Base-by-base conservation (phyloP, 768 basidiomycete species). In the Naganishia vaughanmartiniae region DNA sequence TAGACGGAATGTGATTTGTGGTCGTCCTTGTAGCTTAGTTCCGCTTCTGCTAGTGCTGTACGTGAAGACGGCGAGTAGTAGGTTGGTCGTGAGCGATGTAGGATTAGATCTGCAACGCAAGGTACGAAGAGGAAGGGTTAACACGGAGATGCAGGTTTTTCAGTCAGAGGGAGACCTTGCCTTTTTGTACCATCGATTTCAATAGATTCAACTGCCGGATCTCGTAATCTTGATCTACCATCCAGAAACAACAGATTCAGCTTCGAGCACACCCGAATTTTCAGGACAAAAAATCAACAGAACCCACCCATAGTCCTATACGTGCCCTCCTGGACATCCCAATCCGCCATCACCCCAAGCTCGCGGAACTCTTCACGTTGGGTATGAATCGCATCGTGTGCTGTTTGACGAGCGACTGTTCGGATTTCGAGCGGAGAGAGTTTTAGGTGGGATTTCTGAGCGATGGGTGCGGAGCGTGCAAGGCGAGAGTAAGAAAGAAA, bases 51-150 rank as follows among this genome's bases (percentile, higher is more conserved):
- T 17, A 99, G 83, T 0, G 95, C 95, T 7, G 95, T 94, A 51
- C 86, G 87, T 0, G 94, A 96, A 0, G 93, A 95, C 2, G 95
- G 95, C 0, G 95, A 97, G 79, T 92, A 97, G 79, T 96, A 88
- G 6, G 94, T 92, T 0, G 95, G 95, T 33, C 93, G 88, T 75
- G 91, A 88, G 72, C 90, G 88, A 67, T 92, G 85, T 74, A 90
- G 91, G 70, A 98, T 90, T 26, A 93, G 84, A 53, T 89, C 92
- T 90, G 17, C 6, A 31, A 65, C 39, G 28, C 24, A 33, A 5
- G 6, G 54, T 6, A 28, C 11, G 12, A 28, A 2, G 17, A 26
- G 26, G 9, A 21, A 21, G 36, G 5, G 57, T 48, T 54, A 51
- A 17, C 51, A 21, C 21, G 30, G 21, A 72, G 60, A 66, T 21